Conservation (phyloP, 2,329 filamentous ascomycete species). For the Fonsecaea nubica region DNA sequence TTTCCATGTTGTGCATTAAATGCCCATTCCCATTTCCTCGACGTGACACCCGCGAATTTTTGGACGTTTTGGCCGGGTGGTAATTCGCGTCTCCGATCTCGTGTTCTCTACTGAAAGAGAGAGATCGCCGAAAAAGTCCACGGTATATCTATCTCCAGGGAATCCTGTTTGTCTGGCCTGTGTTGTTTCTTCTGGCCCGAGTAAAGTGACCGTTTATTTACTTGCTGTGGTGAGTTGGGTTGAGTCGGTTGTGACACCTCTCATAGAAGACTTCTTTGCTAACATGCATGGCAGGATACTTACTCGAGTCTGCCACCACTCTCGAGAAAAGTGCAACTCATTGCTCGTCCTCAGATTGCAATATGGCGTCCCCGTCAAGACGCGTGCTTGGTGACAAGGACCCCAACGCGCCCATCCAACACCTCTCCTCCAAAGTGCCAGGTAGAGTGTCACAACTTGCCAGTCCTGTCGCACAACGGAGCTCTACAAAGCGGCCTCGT, state of each 20-base stretch:
- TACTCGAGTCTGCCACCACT: background rate
- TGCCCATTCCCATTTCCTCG: too few species aligned
- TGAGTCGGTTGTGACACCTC: background rate
- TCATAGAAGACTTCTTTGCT: background rate
- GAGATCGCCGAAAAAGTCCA: background rate
- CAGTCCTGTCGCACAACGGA: constrained; percentile 11
- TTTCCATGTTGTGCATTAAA: too few species aligned
- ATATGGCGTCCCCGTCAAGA: constrained; percentile 31
- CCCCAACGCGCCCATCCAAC: constrained; percentile 35
- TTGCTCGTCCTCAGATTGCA: constrained; percentile 16
- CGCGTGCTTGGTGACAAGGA: constrained; percentile 40
- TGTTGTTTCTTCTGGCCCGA: background rate
- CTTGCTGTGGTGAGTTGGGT: background rate
- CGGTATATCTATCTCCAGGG: background rate
- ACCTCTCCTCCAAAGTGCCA: constrained; percentile 24
- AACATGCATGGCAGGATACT: background rate
- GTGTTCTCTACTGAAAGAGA: too few species aligned
- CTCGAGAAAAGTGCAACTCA: background rate
- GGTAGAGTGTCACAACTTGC: constrained; percentile 1
- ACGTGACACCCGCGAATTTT: too few species aligned
- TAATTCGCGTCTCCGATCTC: too few species aligned
- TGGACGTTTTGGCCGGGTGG: too few species aligned
- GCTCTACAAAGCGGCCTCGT: constrained; percentile 18
- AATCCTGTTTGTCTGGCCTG: background rate
- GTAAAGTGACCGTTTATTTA: background rate